These are phyloP conservation scores for Tricladium varicosporioides DNA, from an alignment of 2,329 filamentous ascomycete genomes.

Conservation along the genomic window DNA sequence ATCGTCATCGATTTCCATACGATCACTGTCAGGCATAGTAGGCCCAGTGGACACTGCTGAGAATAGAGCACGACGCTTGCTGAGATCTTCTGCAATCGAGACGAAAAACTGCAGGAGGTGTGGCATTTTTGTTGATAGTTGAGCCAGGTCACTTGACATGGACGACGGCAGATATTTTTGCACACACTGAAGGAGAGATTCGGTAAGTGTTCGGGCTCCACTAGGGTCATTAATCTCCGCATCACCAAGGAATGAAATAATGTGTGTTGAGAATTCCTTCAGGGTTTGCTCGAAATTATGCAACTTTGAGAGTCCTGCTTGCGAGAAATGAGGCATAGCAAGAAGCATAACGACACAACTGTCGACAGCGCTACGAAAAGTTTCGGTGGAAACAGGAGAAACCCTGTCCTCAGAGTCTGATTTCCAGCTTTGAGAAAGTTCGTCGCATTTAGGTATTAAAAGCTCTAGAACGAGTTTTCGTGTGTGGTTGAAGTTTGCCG, in stretches of 20 bases:
- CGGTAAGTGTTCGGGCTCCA: slow-evolving; percentile 18
- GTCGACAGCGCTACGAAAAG: slow-evolving; percentile 28
- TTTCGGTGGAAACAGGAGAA: slow-evolving; percentile 27
- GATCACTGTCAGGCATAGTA: slow-evolving; percentile 42
- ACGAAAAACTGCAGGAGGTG: slow-evolving; percentile 28
- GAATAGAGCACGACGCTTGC: slow-evolving; percentile 9
- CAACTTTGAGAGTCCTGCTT: slow-evolving; percentile 16
- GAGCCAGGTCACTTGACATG: slow-evolving; percentile 14
- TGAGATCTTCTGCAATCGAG: slow-evolving; percentile 22
- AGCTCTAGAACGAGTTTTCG: slow-evolving; percentile 33
- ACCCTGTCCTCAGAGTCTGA: slow-evolving; percentile 22
- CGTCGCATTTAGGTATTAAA: slow-evolving; percentile 27
- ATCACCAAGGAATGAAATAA: slow-evolving; percentile 23
- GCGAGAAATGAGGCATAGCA: slow-evolving; percentile 25
- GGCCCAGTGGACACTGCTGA: slow-evolving; percentile 8
- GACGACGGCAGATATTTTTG: slow-evolving; percentile 31
- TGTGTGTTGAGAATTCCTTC: slow-evolving; percentile 16
- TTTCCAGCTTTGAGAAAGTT: slow-evolving; percentile 29
- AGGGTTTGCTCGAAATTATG: slow-evolving; percentile 19
- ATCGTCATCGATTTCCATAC: slow-evolving; percentile 66
- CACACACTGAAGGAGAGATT: slow-evolving; percentile 28
- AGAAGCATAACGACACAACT: slow-evolving; percentile 28
- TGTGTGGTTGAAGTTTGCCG: slow-evolving; percentile 26
- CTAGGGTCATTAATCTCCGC: slow-evolving; percentile 14
- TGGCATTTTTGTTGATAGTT: slow-evolving; percentile 19